These are phyloP conservation scores for Lenzites betulinus DNA, from an alignment of 768 basidiomycete genomes.

Conservation along the genomic window DNA sequence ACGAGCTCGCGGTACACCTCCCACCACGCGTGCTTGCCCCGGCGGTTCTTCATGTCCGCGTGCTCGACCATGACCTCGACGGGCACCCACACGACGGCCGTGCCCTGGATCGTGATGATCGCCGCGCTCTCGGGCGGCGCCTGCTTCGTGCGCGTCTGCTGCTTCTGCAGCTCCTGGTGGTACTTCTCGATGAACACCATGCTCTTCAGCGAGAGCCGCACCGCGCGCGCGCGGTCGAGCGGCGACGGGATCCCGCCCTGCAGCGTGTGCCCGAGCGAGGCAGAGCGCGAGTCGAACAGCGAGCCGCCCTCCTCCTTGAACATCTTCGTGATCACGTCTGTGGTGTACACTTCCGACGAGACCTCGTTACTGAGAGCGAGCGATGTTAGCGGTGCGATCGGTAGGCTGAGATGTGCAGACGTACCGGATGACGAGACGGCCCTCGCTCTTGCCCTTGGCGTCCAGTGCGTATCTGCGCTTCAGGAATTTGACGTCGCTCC, in stretches of 20 bases:
- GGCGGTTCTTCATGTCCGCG: conserved; percentile 88
- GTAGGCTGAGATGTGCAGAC: conserved; percentile 28
- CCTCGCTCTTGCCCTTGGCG: conserved; percentile 86
- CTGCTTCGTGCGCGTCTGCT: conserved; percentile 53
- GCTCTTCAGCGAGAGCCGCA: conserved; percentile 86
- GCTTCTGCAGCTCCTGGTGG: conserved; percentile 54
- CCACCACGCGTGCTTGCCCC: conserved; percentile 87
- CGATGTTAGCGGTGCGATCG: background rate
- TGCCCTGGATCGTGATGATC: conserved; percentile 89
- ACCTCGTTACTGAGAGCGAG: conserved; percentile 68
- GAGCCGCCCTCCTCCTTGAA: conserved; percentile 91
- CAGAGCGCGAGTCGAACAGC: conserved; percentile 92
- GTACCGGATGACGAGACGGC: conserved; percentile 89
- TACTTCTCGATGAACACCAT: conserved; percentile 93
- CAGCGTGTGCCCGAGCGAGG: conserved; percentile 95
- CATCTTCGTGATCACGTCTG: conserved; percentile 90
- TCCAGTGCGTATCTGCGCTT: conserved; percentile 85
- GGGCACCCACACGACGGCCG: conserved; percentile 77
- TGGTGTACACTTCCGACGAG: conserved; percentile 87
- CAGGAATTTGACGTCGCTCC: conserved; percentile 85
- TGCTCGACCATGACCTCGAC: conserved; percentile 82
- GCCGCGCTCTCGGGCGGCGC: conserved; percentile 72
- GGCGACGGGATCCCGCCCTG: conserved; percentile 97
- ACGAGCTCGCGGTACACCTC: conserved; percentile 62
- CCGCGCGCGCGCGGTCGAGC: conserved; percentile 88